phyloP scores from a whole-genome alignment of 768 basidiomycete genomes.

The Asterophora lycoperdoides region DNA sequence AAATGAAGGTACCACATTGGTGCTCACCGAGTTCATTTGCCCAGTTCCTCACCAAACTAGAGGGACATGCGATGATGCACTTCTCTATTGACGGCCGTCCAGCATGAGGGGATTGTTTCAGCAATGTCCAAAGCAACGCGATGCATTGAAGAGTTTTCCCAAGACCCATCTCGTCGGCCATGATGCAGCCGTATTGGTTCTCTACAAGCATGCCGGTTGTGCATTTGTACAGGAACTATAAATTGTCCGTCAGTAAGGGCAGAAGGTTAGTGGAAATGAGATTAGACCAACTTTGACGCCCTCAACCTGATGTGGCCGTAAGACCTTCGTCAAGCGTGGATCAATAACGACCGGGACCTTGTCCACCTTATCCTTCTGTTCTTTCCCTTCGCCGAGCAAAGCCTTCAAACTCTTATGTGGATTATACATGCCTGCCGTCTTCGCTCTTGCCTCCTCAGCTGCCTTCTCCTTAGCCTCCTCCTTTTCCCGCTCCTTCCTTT shows the following conservation, averaged over 20 bases:
- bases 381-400: slow-evolving; percentile 67
- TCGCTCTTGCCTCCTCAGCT: slow-evolving; percentile 60
- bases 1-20: neutral
- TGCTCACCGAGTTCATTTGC: slow-evolving; percentile 86
- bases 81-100: slow-evolving; percentile 91
- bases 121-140: slow-evolving; percentile 87
- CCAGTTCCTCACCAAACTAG: slow-evolving; percentile 97
- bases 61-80: slow-evolving; percentile 95
- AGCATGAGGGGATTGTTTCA: slow-evolving; percentile 91
- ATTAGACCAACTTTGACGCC: slow-evolving; percentile 77
- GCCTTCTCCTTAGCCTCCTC: slow-evolving; percentile 66
- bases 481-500: slow-evolving; percentile 67
- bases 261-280: neutral
- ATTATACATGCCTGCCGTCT: slow-evolving; percentile 72
- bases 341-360: slow-evolving; percentile 98
- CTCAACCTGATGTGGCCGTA: slow-evolving; percentile 97
- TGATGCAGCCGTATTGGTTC: slow-evolving; percentile 92
- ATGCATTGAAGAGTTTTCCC: slow-evolving; percentile 98
- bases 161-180: slow-evolving; percentile 99
- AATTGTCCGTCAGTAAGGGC: neutral
- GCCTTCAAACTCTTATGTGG: slow-evolving; percentile 89
- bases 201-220: slow-evolving; percentile 91
- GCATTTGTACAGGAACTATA: slow-evolving; percentile 91
- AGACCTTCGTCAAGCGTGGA: slow-evolving; percentile 77
- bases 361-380: slow-evolving; percentile 55